These are phyloP conservation scores for Pyrus bretschneideri DNA, from an alignment of 306 rosid genomes.

Conservation along the genomic window DNA sequence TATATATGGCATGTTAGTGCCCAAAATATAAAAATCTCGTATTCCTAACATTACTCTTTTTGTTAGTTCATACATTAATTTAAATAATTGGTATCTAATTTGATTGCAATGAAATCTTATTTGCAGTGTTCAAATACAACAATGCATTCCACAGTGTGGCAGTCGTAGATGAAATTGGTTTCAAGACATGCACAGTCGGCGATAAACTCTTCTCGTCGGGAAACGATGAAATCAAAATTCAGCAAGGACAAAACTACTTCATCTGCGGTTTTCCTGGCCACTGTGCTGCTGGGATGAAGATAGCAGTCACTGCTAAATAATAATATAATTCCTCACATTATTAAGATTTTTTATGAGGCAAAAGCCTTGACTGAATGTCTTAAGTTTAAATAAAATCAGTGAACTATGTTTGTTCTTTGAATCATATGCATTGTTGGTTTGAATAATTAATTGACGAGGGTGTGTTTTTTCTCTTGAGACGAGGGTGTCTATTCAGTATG, in stretches of 20 bases:
- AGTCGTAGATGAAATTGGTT: background rate
- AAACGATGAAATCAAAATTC: constrained; percentile 2
- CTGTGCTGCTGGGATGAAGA: constrained; percentile 10
- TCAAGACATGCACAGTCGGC: background rate
- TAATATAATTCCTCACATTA: background rate
- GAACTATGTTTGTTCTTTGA: background rate
- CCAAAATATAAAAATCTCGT: too few relatives aligned
- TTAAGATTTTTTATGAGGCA: background rate
- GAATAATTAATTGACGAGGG: too few relatives aligned
- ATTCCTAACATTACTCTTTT: background rate
- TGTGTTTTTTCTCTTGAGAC: too few relatives aligned
- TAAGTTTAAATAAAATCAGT: too few relatives aligned
- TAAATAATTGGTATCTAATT: too few relatives aligned
- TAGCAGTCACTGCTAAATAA: background rate
- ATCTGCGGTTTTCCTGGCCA: constrained; percentile 5
- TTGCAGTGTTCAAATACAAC: constrained; percentile 34
- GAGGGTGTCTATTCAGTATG: too few relatives aligned
- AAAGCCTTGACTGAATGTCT: background rate
- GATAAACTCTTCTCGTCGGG: background rate
- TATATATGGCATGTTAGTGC: too few relatives aligned
- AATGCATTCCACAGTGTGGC: background rate
- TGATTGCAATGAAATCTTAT: background rate
- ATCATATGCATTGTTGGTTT: background rate
- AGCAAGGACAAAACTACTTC: constrained; percentile 1
- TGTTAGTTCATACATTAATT: background rate